A percentile compares a stretch with the other conserved stretches of the same genome.
These are phyloP conservation scores for Rubroshorea leprosula DNA, from an alignment of 345 rosid species.

Conservation along the genomic window DNA sequence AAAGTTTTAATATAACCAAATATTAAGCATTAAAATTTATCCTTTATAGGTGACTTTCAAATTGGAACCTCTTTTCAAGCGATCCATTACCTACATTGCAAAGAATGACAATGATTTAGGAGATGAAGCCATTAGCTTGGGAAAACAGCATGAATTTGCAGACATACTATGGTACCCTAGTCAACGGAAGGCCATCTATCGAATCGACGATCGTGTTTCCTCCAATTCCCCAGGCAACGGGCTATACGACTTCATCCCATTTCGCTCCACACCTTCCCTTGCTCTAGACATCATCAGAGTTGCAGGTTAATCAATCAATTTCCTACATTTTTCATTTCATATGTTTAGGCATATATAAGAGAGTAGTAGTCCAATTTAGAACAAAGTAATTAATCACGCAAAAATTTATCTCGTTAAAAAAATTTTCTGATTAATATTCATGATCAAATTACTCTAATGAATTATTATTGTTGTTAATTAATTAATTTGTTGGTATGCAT, in stretches of 20 bases:
- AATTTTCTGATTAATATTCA: too few relatives aligned
- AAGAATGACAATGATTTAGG: conserved; percentile 42
- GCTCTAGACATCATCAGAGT: conserved; percentile 31
- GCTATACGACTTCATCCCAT: conserved; percentile 41
- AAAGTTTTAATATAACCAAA: too few relatives aligned
- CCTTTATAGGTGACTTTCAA: conserved; percentile 67
- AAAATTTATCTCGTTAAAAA: too few relatives aligned
- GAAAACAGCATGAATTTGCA: conserved; percentile 58
- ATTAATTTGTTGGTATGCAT: too few relatives aligned
- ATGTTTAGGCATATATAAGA: too few relatives aligned
- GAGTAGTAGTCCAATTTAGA: too few relatives aligned
- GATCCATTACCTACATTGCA: conserved; percentile 38
- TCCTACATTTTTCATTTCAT: too few relatives aligned
- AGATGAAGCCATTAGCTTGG: conserved; percentile 43
- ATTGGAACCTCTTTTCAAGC: conserved; percentile 60
- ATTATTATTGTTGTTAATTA: too few relatives aligned
- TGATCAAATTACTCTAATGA: too few relatives aligned
- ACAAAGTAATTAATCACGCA: too few relatives aligned
- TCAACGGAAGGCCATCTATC: conserved; percentile 51
- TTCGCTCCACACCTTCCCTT: conserved; percentile 41
- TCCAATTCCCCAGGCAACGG: conserved; percentile 44
- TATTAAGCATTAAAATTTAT: too few relatives aligned
- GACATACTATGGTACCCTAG: conserved; percentile 70
- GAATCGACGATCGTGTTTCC: conserved; percentile 56
- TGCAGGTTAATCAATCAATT: conserved; percentile 30